Evolutionary conservation across 192 early-diverging fungal species (phyloP).

Genomic region (Podila epigama): DNA sequence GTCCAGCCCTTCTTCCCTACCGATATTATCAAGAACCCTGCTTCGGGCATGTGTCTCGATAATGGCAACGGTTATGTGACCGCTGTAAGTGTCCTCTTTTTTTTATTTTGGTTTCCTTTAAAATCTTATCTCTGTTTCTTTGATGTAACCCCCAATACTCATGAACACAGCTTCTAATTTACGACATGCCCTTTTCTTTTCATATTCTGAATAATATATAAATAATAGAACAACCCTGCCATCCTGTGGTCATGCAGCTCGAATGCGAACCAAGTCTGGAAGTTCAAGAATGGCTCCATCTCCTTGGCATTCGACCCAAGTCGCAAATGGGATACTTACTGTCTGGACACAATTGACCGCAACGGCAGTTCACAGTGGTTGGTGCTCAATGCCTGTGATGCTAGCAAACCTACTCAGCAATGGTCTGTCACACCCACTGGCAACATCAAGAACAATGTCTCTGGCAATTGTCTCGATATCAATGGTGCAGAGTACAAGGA

Average conservation of each 20-base stretch:
- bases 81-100: conserved; percentile 12
- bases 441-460: conserved; percentile 23
- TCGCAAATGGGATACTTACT: conserved; percentile 28
- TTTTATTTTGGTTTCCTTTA: neutral
- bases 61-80: conserved; percentile 8
- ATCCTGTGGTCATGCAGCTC: conserved; percentile 30
- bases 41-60: conserved; percentile 33
- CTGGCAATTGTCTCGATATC: conserved; percentile 34
- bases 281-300: conserved; percentile 34
- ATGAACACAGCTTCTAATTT: no score
- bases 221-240: conserved; percentile 19
- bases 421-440: conserved; percentile 30
- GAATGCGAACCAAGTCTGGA: conserved; percentile 29
- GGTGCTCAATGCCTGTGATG: conserved; percentile 23
- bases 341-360: conserved; percentile 13
- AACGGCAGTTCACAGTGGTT: conserved; percentile 7
- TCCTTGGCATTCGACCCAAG: conserved; percentile 29
- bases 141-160: no score
- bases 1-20: conserved; percentile 47
- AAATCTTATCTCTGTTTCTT: neutral
- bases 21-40: conserved; percentile 33
- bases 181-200: no score
- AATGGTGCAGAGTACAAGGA: conserved; percentile 3
- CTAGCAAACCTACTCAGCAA: conserved; percentile 10
- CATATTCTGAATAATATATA: neutral